phyloP scores from a whole-genome alignment of 352 stramenopile genomes.

The Phytophthora tentaculata region DNA sequence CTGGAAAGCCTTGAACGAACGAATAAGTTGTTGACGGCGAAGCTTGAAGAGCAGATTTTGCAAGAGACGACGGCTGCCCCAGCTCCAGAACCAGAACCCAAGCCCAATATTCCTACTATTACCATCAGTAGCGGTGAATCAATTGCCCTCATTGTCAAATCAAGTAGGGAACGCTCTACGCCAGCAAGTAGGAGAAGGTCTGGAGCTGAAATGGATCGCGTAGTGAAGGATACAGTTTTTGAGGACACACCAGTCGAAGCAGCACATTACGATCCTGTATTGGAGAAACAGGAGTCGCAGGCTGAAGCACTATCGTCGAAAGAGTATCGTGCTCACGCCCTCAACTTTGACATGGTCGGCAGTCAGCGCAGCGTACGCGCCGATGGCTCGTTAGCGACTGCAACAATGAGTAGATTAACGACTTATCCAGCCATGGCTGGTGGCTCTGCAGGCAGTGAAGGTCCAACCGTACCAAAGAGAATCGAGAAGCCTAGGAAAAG shows the following conservation, averaged over 20 bases:
- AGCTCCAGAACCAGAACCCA: neutral
- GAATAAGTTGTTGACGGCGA: constrained; percentile 66
- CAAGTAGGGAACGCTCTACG: constrained; percentile 16
- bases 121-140: neutral
- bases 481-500: constrained; percentile 35
- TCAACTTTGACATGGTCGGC: constrained; percentile 15
- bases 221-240: neutral
- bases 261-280: neutral
- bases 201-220: constrained; percentile 24
- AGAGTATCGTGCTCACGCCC: constrained; percentile 1
- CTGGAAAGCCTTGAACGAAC: constrained; percentile 63
- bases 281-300: constrained; percentile 10
- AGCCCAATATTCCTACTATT: neutral
- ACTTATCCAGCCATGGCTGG: constrained; percentile 15
- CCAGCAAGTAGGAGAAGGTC: constrained; percentile 14
- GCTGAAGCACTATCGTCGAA: constrained; percentile 3
- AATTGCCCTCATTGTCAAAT: constrained; percentile 2
- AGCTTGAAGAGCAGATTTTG: constrained; percentile 74
- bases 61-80: constrained; percentile 48
- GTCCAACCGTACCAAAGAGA: constrained; percentile 17
- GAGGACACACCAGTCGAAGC: constrained; percentile 1
- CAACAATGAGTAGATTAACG: constrained; percentile 31
- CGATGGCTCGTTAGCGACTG: constrained; percentile 19
- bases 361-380: constrained; percentile 26
- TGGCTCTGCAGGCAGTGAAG: constrained; percentile 1